Evolutionary conservation across 2,329 filamentous ascomycete genomes (phyloP).

Genomic region (Curvularia verruculosa): DNA sequence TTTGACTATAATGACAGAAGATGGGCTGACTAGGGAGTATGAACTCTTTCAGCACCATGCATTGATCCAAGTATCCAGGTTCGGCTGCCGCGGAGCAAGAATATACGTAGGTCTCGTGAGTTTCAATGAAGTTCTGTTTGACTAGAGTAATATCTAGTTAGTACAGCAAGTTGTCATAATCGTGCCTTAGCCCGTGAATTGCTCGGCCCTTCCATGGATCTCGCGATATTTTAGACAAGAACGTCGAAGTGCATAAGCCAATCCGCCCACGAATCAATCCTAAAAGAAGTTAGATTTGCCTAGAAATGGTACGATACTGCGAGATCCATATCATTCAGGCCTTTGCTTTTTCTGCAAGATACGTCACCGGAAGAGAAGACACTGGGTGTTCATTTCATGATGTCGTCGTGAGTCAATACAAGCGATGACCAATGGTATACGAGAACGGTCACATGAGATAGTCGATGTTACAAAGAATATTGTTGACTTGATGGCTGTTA

Average conservation of each 20-base stretch:
- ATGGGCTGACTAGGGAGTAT: neutral
- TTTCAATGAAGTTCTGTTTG: neutral
- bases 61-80: neutral
- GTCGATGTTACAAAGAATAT: neutral
- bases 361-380: neutral
- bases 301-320: neutral
- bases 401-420: neutral
- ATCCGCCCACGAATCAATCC: neutral
- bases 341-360: neutral
- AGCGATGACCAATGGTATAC: neutral
- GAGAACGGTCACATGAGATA: neutral
- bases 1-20: neutral
- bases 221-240: neutral
- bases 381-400: neutral
- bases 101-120: neutral
- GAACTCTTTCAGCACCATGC: neutral
- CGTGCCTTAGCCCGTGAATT: neutral
- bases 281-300: neutral
- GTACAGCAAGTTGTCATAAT: neutral
- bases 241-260: neutral
- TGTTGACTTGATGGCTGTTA: slow-evolving; percentile 3
- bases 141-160: neutral
- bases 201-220: neutral
- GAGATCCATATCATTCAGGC: neutral
- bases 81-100: neutral